Conservation (phyloP, 768 basidiomycete species). For the Lepiota brunneoincarnata region DNA sequence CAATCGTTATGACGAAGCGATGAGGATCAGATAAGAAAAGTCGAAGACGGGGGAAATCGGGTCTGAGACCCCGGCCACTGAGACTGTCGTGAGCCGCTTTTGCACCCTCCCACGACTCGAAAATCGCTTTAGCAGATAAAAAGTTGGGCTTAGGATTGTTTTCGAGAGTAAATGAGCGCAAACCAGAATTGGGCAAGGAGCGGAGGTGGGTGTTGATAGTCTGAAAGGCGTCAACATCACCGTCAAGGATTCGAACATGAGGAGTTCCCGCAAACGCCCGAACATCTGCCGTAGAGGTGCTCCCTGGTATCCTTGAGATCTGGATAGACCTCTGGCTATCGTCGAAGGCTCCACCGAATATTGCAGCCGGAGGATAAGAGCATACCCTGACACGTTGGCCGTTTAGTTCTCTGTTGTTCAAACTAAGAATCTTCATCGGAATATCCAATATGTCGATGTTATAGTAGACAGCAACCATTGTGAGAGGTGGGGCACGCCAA, state of each 20-base stretch:
- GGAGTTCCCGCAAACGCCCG: not conserved
- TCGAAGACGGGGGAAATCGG: conserved; percentile 31
- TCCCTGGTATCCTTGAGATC: conserved; percentile 7
- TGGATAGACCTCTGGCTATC: not conserved
- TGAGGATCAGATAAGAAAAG: conserved; percentile 46
- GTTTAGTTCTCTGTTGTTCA: conserved; percentile 32
- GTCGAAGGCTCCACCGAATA: not conserved
- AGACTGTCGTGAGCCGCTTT: conserved; percentile 36
- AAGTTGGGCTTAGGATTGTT: not conserved
- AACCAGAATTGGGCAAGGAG: not conserved
- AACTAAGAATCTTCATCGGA: conserved; percentile 26
- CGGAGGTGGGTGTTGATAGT: conserved; percentile 5
- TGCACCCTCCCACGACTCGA: conserved; percentile 47
- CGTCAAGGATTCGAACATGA: not conserved
- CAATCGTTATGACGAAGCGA: conserved; percentile 48
- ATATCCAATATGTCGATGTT: conserved; percentile 25
- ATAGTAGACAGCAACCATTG: conserved; percentile 43
- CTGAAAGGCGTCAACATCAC: conserved; percentile 9
- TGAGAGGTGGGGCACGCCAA: conserved; percentile 48
- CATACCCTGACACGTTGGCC: conserved; percentile 46
- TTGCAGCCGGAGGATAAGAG: conserved; percentile 27
- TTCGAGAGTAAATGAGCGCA: conserved; percentile 6
- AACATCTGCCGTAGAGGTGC: not conserved
- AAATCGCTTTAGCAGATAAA: conserved; percentile 37
- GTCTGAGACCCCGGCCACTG: conserved; percentile 25